Conservation (phyloP, 495 filamentous ascomycete genomes). For the Paragyromitra xinjiangensis region DNA sequence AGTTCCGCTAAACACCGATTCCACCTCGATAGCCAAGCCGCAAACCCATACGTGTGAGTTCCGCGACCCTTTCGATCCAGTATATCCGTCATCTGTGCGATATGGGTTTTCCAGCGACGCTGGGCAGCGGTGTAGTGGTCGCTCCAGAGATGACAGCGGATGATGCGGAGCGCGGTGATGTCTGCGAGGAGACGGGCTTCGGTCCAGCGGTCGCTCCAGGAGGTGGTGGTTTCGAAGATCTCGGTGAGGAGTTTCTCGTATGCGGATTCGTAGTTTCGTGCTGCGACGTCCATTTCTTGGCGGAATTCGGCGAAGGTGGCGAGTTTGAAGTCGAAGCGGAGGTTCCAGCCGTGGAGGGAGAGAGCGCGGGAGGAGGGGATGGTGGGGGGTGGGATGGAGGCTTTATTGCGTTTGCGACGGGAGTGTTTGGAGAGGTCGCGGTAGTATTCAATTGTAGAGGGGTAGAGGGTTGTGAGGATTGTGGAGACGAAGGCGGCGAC, state of each 20-base stretch:
- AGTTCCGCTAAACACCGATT: slow-evolving; percentile 55
- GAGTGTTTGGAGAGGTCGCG: slow-evolving; percentile 87
- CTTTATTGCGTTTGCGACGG: slow-evolving; percentile 80
- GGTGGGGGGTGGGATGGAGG: slow-evolving; percentile 79
- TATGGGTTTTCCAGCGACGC: slow-evolving; percentile 78
- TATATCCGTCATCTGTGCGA: slow-evolving; percentile 73
- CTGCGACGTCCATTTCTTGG: slow-evolving; percentile 85
- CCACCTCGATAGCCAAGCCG: slow-evolving; percentile 53
- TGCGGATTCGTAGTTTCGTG: slow-evolving; percentile 81
- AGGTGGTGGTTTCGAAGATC: slow-evolving; percentile 84
- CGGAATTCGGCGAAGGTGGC: slow-evolving; percentile 89
- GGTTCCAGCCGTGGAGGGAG: slow-evolving; percentile 85
- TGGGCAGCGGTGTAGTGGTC: slow-evolving; percentile 77
- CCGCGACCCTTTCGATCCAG: slow-evolving; percentile 84
- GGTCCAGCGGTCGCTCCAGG: slow-evolving; percentile 86
- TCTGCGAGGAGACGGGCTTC: slow-evolving; percentile 84
- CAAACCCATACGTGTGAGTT: slow-evolving; percentile 60
- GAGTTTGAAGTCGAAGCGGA: slow-evolving; percentile 91
- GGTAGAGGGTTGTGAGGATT: slow-evolving; percentile 68
- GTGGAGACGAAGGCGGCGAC: slow-evolving; percentile 71
- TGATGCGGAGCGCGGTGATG: slow-evolving; percentile 75
- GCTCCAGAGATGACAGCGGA: slow-evolving; percentile 81
- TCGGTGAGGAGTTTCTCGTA: slow-evolving; percentile 84
- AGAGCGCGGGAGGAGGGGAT: slow-evolving; percentile 82
- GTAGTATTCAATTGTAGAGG: slow-evolving; percentile 80